A percentile compares a stretch with the other conserved stretches of the same genome.
Evolutionary conservation across 495 filamentous ascomycete species (phyloP).

Genomic region (Penicillium subrubescens): DNA sequence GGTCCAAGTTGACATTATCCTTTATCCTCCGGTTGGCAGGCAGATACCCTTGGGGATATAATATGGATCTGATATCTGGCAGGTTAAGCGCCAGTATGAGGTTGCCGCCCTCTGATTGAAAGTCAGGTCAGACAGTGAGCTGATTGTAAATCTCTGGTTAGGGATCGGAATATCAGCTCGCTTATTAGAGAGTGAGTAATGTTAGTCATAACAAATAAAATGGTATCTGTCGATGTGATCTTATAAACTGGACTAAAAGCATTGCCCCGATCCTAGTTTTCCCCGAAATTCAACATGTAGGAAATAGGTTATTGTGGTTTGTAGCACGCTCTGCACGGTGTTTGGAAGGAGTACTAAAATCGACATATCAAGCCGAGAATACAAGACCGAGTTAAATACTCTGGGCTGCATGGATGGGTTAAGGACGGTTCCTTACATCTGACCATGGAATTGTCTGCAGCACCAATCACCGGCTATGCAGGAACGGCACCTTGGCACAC

Average conservation of each 20-base stretch:
- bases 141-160: neutral
- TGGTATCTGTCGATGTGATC: no score
- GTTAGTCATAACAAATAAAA: no score
- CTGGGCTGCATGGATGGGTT: no score
- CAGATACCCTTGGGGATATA: neutral
- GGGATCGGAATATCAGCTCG: neutral
- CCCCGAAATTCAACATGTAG: neutral
- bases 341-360: neutral
- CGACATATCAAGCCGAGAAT: neutral
- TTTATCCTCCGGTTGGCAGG: neutral
- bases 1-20: neutral
- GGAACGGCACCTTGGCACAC: neutral
- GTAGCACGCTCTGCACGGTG: neutral
- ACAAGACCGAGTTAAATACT: no score
- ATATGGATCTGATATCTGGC: neutral
- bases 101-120: neutral
- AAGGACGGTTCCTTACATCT: neutral
- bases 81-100: neutral
- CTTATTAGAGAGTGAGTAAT: neutral
- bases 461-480: neutral
- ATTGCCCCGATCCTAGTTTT: neutral
- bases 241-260: no score
- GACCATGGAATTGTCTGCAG: neutral
- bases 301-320: neutral
- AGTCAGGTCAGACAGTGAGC: neutral